Evolutionary conservation across 192 early-diverging fungal genomes (phyloP).

Genomic region (Coemansia sp.): DNA sequence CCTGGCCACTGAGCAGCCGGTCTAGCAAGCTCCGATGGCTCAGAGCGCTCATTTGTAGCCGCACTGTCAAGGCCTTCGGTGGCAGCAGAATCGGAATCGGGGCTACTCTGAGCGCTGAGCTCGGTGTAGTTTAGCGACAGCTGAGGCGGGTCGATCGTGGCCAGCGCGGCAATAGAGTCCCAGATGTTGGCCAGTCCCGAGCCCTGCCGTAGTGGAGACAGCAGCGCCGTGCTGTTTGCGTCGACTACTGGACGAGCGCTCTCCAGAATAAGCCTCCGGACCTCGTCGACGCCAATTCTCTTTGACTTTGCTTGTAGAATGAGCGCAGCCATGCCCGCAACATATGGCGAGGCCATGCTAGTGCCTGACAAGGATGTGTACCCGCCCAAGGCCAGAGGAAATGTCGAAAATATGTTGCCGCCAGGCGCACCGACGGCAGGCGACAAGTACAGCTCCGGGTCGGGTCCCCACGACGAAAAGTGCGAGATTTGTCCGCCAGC

Average conservation of each 20-base stretch:
- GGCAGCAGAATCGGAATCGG: not conserved
- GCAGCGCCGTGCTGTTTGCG: conserved; percentile 31
- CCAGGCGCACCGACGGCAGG: conserved; percentile 62
- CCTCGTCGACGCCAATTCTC: conserved; percentile 21
- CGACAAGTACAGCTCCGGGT: conserved; percentile 64
- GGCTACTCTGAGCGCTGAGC: not conserved
- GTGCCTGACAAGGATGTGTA: conserved; percentile 61
- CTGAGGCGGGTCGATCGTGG: conserved; percentile 40
- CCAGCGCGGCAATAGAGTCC: conserved; percentile 28
- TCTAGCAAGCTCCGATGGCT: not conserved
- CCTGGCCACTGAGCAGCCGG: not conserved
- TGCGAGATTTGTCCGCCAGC: conserved; percentile 62
- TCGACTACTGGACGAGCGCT: conserved; percentile 33
- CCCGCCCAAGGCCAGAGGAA: conserved; percentile 54
- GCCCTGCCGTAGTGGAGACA: conserved; percentile 49
- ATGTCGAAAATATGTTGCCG: conserved; percentile 62
- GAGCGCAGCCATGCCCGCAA: conserved; percentile 48
- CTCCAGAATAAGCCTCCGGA: conserved; percentile 40
- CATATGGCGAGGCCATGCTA: conserved; percentile 67
- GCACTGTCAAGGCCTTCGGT: not conserved
- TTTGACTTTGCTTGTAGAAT: conserved; percentile 40
- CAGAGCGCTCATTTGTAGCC: not conserved
- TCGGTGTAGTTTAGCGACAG: conserved; percentile 45
- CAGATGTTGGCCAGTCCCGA: conserved; percentile 45
- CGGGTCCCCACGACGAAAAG: conserved; percentile 75